Percentiles rank a stretch among this genome's conserved stretches.
These are phyloP conservation scores for Guillardia theta DNA, from an alignment of 78 protist genomes.

Conservation along the genomic window DNA sequence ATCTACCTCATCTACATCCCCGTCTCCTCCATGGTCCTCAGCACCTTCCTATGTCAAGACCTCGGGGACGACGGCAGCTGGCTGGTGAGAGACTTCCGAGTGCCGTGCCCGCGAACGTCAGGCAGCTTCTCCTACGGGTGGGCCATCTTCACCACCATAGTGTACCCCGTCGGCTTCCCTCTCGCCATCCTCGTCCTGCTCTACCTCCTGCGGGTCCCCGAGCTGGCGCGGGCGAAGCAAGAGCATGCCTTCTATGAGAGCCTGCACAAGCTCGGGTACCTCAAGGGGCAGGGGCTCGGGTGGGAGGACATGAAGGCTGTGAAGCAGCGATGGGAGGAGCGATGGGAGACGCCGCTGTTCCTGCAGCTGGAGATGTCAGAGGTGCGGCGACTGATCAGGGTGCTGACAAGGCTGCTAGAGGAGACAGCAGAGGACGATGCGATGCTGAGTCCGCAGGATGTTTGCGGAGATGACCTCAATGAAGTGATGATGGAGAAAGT, in stretches of 20 bases:
- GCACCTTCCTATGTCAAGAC: not conserved
- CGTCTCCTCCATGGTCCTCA: not conserved
- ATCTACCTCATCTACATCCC: not conserved
- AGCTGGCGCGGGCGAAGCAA: not conserved
- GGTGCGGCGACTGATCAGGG: too few species aligned
- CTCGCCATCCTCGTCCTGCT: not conserved
- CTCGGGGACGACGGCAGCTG: not conserved
- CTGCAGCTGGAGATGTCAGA: too few species aligned
- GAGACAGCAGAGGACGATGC: too few species aligned
- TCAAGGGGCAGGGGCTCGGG: too few species aligned
- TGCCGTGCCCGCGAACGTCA: not conserved
- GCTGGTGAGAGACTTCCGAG: not conserved
- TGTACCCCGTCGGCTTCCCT: constrained; percentile 15
- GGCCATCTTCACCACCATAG: not conserved
- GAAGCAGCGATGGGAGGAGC: too few species aligned
- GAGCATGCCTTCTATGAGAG: not conserved
- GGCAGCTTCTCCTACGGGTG: not conserved
- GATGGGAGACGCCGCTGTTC: too few species aligned
- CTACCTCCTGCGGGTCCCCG: not conserved
- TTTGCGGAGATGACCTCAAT: too few species aligned
- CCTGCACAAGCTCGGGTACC: too few species aligned
- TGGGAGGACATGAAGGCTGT: too few species aligned
- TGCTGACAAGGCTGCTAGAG: too few species aligned
- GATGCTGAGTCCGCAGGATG: too few species aligned
- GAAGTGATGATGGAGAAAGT: too few species aligned